A percentile compares a stretch with the other conserved stretches of the same genome.
Evolutionary conservation across 371 early-diverging fungal genomes (phyloP).

Genomic region (Mucor racemosus): DNA sequence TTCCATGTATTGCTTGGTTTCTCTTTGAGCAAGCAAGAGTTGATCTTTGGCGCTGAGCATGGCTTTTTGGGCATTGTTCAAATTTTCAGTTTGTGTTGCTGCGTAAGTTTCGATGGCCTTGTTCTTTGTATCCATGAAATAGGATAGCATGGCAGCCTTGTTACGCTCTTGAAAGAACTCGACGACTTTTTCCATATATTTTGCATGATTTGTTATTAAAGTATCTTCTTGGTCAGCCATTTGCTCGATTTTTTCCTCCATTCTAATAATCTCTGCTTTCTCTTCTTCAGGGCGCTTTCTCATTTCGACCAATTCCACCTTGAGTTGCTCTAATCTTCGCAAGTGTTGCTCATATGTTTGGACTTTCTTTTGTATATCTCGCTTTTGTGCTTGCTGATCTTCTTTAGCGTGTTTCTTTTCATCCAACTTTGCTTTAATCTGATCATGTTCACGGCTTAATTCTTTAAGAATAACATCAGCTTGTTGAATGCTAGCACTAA

Average conservation of each 20-base stretch:
- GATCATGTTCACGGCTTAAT: slow-evolving; percentile 24
- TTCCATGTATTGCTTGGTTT: slow-evolving; percentile 28
- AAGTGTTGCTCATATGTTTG: slow-evolving; percentile 19
- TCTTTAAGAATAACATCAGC: slow-evolving; percentile 48
- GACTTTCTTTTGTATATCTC: slow-evolving; percentile 19
- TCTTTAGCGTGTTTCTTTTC: slow-evolving; percentile 42
- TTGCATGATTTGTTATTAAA: background rate
- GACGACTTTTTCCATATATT: background rate
- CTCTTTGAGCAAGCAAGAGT: slow-evolving; percentile 11
- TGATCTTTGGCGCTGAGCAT: background rate
- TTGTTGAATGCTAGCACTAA: slow-evolving; percentile 16
- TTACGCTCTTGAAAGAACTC: slow-evolving; percentile 4
- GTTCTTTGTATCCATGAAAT: background rate
- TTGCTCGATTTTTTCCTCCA: background rate
- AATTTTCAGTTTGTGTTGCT: background rate
- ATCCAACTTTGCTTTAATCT: slow-evolving; percentile 29
- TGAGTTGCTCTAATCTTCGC: background rate
- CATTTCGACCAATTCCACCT: slow-evolving; percentile 3
- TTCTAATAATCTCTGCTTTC: background rate
- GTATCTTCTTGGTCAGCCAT: background rate
- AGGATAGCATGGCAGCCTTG: background rate
- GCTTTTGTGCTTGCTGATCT: slow-evolving; percentile 31
- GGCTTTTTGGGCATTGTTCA: slow-evolving; percentile 3
- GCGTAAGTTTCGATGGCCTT: background rate
- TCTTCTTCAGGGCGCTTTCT: slow-evolving; percentile 16